Conservation (phyloP, 805 yeast genomes). For the Starmerella cellae region DNA sequence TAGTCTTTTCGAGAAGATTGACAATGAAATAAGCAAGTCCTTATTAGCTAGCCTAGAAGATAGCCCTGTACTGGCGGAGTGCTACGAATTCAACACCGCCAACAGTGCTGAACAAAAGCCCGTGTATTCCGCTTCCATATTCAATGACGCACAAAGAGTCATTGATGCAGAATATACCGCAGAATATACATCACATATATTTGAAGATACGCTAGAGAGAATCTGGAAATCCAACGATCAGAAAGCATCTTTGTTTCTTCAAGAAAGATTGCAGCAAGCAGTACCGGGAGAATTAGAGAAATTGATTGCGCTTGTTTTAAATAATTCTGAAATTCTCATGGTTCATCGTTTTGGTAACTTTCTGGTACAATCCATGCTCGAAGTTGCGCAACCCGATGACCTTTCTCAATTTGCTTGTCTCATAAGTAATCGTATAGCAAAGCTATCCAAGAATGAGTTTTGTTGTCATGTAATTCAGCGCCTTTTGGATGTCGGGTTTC, state of each 20-base stretch:
- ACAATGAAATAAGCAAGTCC: too few species aligned
- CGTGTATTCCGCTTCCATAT: background rate
- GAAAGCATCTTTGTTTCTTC: conserved; percentile 32
- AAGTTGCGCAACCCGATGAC: conserved; percentile 23
- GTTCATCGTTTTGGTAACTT: conserved; percentile 33
- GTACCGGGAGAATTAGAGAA: conserved; percentile 23
- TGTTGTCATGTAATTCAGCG: conserved; percentile 35
- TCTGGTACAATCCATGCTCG: conserved; percentile 31
- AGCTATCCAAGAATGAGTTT: conserved; percentile 28
- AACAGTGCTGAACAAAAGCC: background rate
- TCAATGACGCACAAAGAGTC: background rate
- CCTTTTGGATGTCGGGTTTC: conserved; percentile 28
- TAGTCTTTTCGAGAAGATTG: too few species aligned
- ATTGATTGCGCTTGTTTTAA: conserved; percentile 25
- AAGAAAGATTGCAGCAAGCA: conserved; percentile 29
- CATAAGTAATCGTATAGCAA: conserved; percentile 25
- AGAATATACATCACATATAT: too few species aligned
- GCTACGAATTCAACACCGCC: background rate
- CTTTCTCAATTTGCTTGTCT: conserved; percentile 22
- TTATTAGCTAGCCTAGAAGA: too few species aligned
- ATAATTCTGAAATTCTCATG: conserved; percentile 27
- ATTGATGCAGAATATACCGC: too few species aligned
- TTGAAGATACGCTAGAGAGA: conserved; percentile 3
- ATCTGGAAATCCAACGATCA: conserved; percentile 27
- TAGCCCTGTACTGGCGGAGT: too few species aligned